A percentile compares a stretch with the other conserved stretches of the same genome.
Evolutionary conservation across 2,329 filamentous ascomycete species (phyloP).

Genomic region (Penicillium sp.): DNA sequence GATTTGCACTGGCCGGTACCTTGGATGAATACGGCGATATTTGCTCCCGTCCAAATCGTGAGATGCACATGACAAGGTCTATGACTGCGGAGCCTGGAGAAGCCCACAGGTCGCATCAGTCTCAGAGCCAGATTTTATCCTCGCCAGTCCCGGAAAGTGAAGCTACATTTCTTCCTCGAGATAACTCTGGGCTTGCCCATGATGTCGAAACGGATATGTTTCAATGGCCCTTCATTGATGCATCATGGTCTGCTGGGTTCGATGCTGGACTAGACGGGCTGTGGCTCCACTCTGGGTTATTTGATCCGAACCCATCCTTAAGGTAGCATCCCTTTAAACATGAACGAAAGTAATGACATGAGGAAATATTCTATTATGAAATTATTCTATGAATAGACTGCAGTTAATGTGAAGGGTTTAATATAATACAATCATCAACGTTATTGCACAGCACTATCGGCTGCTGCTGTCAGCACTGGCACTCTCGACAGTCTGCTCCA

Average conservation of each 20-base stretch:
- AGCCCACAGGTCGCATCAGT: constrained; percentile 6
- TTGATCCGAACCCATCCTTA: neutral
- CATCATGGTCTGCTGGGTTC: constrained; percentile 37
- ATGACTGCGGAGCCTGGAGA: constrained; percentile 12
- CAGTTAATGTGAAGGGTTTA: neutral
- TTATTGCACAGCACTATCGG: constrained; percentile 3
- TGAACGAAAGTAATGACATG: neutral
- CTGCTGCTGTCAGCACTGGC: constrained; percentile 3
- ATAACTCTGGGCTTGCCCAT: constrained; percentile 13
- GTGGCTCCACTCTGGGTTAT: constrained; percentile 22
- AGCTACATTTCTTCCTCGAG: constrained; percentile 1
- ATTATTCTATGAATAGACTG: neutral
- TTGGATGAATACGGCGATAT: constrained; percentile 42
- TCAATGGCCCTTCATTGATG: constrained; percentile 41
- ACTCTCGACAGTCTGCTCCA: constrained; percentile 19
- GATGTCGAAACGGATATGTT: constrained; percentile 38
- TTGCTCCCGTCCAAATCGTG: constrained; percentile 28
- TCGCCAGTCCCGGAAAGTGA: constrained; percentile 11
- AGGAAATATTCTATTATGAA: neutral
- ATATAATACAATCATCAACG: neutral
- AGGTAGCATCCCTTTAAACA: neutral
- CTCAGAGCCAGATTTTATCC: neutral
- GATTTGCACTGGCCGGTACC: constrained; percentile 33
- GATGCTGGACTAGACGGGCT: constrained; percentile 32
- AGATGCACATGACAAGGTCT: constrained; percentile 13